phyloP scores from a whole-genome alignment of 306 rosid genomes.

The Citrullus amarus region DNA sequence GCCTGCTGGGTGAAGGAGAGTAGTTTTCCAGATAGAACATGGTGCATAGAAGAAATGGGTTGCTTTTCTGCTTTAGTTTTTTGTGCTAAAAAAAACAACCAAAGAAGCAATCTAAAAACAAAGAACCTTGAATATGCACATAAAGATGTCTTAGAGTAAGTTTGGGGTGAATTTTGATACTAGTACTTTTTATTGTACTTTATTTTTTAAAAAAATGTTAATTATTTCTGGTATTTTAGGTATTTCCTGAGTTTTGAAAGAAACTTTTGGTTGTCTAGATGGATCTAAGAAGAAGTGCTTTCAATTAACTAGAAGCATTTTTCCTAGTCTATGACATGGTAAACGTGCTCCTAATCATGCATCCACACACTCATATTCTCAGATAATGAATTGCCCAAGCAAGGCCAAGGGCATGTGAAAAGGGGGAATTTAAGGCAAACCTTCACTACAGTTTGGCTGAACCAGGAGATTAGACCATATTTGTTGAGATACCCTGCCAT shows the following conservation, averaged over 20 bases:
- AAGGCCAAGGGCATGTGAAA: background rate
- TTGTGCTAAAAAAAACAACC: background rate
- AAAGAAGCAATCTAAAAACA: background rate
- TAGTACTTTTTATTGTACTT: background rate
- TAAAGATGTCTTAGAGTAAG: background rate
- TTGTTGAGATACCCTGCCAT: constrained; percentile 99
- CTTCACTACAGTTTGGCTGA: constrained; percentile 90
- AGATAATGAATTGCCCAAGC: background rate
- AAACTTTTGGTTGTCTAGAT: background rate
- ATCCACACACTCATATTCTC: background rate
- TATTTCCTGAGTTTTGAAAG: background rate
- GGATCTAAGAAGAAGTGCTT: background rate
- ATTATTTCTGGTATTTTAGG: background rate
- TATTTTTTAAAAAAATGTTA: background rate
- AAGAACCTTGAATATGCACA: background rate
- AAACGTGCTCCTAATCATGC: background rate
- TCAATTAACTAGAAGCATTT: background rate
- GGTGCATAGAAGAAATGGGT: no score
- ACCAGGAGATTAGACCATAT: constrained; percentile 97
- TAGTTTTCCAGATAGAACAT: background rate
- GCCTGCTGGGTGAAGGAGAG: background rate
- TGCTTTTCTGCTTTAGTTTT: background rate
- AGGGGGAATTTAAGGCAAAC: constrained; percentile 31
- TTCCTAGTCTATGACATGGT: background rate
- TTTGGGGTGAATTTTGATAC: background rate